These are phyloP conservation scores for Niebla homalea DNA, from an alignment of 495 filamentous ascomycete species.

Conservation along the genomic window DNA sequence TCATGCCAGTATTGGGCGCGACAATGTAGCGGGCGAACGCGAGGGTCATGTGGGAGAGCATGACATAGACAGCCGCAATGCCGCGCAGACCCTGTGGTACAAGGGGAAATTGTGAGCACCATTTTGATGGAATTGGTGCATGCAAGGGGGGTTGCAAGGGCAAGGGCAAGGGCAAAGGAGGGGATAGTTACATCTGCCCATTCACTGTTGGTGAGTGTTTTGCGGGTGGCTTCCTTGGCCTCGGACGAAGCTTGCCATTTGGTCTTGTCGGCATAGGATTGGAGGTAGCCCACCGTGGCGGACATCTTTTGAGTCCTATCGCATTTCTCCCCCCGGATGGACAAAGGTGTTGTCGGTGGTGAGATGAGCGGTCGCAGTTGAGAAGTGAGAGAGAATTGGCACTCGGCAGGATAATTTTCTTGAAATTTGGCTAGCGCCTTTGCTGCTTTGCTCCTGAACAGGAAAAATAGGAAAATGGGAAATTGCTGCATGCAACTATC, in stretches of 20 bases:
- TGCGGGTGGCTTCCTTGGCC: slow-evolving; percentile 7
- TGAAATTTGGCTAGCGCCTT: too few species aligned
- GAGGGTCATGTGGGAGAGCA: slow-evolving; percentile 40
- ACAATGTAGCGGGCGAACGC: slow-evolving; percentile 40
- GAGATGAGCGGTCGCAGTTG: too few species aligned
- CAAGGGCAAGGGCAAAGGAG: neutral
- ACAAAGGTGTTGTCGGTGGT: too few species aligned
- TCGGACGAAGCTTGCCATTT: slow-evolving; percentile 9
- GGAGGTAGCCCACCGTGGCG: slow-evolving; percentile 11
- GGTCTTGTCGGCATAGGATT: slow-evolving; percentile 5
- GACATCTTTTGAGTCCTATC: neutral
- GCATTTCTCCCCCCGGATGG: too few species aligned
- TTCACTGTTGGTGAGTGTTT: slow-evolving; percentile 10
- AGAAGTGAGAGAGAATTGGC: too few species aligned
- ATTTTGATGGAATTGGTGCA: neutral
- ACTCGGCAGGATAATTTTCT: too few species aligned
- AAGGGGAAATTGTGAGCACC: neutral
- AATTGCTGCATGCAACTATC: too few species aligned
- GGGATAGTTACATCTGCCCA: slow-evolving; percentile 14
- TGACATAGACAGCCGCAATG: slow-evolving; percentile 40
- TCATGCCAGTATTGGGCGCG: slow-evolving; percentile 27
- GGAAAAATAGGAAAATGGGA: too few species aligned
- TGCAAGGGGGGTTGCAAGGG: neutral
- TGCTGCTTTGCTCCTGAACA: too few species aligned
- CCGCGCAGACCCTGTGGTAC: slow-evolving; percentile 37